Percentiles rank a stretch among this genome's conserved stretches.
Evolutionary conservation across 805 yeast genomes (phyloP).

Genomic region (Priceomyces haplophilus): DNA sequence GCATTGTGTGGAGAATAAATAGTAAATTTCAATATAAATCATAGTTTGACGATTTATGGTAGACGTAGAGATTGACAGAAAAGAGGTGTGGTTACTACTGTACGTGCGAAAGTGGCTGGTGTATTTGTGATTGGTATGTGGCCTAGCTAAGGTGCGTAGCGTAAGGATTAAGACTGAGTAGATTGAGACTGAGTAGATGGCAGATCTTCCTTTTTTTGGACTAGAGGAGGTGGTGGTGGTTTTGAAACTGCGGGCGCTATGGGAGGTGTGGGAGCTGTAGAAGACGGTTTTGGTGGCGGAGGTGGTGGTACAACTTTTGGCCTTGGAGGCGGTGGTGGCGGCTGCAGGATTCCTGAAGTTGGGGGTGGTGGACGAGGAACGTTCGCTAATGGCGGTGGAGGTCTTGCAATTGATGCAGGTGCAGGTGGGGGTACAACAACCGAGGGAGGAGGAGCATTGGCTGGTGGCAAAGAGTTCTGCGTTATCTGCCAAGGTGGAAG

Average conservation of each 20-base stretch:
- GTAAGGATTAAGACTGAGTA: not conserved
- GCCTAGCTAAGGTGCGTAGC: too few relatives aligned
- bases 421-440: constrained; percentile 4
- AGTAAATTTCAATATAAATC: not conserved
- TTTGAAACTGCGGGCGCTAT: not conserved
- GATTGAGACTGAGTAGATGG: not conserved
- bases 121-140: too few relatives aligned
- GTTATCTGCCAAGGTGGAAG: constrained; percentile 24
- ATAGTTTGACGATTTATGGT: not conserved
- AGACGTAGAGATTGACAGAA: too few relatives aligned
- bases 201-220: not conserved
- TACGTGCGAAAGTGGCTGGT: too few relatives aligned
- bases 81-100: too few relatives aligned
- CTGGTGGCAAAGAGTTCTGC: constrained; percentile 5
- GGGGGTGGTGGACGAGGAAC: constrained; percentile 7
- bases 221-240: constrained; percentile 5
- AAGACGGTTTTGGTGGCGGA: constrained; percentile 18
- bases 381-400: constrained; percentile 7
- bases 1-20: not conserved
- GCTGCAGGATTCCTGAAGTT: constrained; percentile 15
- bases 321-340: constrained; percentile 16
- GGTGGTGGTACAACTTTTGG: constrained; percentile 20
- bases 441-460: constrained; percentile 7
- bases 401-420: not conserved
- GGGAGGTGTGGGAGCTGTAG: constrained; percentile 24